Base-by-base conservation (phyloP, 192 early-diverging fungal species). In the Backusella morwellensis region DNA sequence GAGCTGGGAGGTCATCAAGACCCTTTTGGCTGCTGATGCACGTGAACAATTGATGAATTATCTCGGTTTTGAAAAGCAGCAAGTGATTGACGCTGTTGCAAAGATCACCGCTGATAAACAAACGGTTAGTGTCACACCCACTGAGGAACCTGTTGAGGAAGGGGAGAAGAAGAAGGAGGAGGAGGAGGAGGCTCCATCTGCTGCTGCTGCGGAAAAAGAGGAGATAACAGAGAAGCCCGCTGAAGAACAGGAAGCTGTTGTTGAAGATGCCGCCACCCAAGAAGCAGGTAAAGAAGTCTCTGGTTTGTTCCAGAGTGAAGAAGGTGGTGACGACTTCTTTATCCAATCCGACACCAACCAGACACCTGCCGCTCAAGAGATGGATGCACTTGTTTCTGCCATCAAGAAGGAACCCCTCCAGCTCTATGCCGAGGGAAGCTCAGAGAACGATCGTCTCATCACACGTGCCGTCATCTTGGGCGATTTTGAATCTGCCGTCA, bases 401-500 rank as follows among this genome's bases (percentile, higher is more conserved):
- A 41, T 74, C 12, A 52, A 32, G 6, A 68, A 50, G 36, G 75
- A 80, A n/a, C 82, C 85, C 6, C 85, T 90, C 44, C 74, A 88
- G 35, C 78, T 88, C 34, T 90, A 88, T 66, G 85, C 85, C 19
- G 83, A 88, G 12, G 87, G 87, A 32, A 89, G 91, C 26, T 82
- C 88, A 4, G 95, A 95, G 68, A 88, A 89, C 14, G 95, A 98
- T 70, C 88, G 87, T 19, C 82, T 96, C 47, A 92, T 99, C 68
- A 98, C 95, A 11, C 89, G 91, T 21, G 90, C 95, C 3, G 83
- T 98, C 32, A 86, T 98, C 7, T 80, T 96, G 40, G 97, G 98
- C 76, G 95, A 99, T 80, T 97, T 97, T 79, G 95, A 96, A 78
- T 90, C 93, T 0, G 97, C 97, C 17, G 97, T 98, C 14, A 86